These are phyloP conservation scores for Trichothecium sympodiale DNA, from an alignment of 2,329 filamentous ascomycete species.

Conservation along the genomic window DNA sequence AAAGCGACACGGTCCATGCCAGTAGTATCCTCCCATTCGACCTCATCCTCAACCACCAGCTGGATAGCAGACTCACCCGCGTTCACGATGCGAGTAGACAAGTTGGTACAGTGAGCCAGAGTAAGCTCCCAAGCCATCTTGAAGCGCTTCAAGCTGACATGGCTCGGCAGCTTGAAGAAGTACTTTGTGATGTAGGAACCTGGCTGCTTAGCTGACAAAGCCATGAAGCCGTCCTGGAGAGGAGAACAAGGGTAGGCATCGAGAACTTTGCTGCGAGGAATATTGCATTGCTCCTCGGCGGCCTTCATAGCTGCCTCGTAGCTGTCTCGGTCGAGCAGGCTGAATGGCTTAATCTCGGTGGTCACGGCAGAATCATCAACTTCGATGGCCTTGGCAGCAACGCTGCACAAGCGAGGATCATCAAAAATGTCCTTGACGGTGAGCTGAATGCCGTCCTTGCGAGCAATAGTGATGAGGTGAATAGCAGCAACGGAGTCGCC, in stretches of 20 bases:
- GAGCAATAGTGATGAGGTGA: constrained; percentile 2
- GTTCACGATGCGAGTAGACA: constrained; percentile 10
- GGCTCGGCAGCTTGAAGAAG: not conserved
- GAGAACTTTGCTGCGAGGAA: not conserved
- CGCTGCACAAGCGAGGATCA: not conserved
- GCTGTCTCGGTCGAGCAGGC: not conserved
- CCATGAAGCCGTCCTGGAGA: constrained; percentile 1
- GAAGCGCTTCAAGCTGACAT: constrained; percentile 8
- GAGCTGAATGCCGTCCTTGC: not conserved
- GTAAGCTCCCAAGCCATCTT: constrained; percentile 9
- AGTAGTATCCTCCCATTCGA: not conserved
- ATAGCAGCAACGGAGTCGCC: constrained; percentile 9
- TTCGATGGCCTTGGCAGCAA: not conserved
- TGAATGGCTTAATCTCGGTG: not conserved
- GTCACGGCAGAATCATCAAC: not conserved
- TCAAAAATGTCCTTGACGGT: constrained; percentile 1
- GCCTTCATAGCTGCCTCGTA: not conserved
- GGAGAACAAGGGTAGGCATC: constrained; percentile 1
- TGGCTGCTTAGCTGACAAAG: not conserved
- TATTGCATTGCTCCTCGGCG: not conserved
- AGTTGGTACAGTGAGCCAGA: constrained; percentile 6
- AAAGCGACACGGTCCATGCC: not conserved
- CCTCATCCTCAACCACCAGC: not conserved
- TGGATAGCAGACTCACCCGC: not conserved
- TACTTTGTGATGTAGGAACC: constrained; percentile 2